Evolutionary conservation across 106 monocot species (phyloP).

Genomic region (Iris macrosiphon): DNA sequence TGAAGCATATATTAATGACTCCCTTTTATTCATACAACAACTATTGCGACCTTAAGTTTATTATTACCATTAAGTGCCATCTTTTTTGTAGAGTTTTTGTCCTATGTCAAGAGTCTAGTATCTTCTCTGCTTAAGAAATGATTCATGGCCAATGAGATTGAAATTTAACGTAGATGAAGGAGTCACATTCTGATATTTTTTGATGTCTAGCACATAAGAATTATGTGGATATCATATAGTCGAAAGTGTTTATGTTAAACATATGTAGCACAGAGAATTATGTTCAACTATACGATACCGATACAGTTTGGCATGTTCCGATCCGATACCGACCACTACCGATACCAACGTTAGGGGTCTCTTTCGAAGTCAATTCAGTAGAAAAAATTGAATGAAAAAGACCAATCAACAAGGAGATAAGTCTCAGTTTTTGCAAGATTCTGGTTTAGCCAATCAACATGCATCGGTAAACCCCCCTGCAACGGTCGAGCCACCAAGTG

Average conservation of each 20-base stretch:
- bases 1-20: conserved; percentile 9
- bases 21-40: not conserved
- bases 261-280: no score
- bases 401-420: conserved; percentile 58
- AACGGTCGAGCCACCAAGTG: conserved; percentile 18
- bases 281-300: no score
- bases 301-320: no score
- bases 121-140: not conserved
- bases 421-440: conserved; percentile 40
- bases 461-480: conserved; percentile 20
- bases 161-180: not conserved
- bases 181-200: conserved; percentile 1
- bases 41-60: conserved; percentile 5
- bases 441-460: conserved; percentile 29
- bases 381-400: no score
- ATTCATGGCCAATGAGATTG: not conserved
- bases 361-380: no score
- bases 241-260: not conserved
- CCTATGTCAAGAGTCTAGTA: not conserved
- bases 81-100: not conserved
- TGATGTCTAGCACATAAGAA: conserved; percentile 4
- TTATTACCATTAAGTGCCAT: not conserved
- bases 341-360: no score
- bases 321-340: no score
- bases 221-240: not conserved